A percentile compares a stretch with the other conserved stretches of the same genome.
These are phyloP conservation scores for Claviceps arundinis DNA, from an alignment of 2,329 filamentous ascomycete genomes.

Conservation along the genomic window DNA sequence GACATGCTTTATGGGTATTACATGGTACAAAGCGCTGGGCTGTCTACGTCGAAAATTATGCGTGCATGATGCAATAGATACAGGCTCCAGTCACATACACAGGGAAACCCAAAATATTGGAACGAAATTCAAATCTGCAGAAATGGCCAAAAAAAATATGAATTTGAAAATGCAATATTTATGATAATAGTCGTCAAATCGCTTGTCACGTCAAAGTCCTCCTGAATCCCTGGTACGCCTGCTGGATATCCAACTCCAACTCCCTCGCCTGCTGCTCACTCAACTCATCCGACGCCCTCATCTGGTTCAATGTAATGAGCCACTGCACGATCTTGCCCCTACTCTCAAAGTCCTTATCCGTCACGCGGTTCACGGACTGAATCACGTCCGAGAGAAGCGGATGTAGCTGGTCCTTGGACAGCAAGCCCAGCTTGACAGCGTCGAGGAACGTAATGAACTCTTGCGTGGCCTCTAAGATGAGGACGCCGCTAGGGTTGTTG, in stretches of 20 bases:
- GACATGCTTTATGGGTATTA: neutral
- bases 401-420: constrained; percentile 94
- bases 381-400: constrained; percentile 91
- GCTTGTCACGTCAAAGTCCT: constrained; percentile 49
- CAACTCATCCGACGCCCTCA: constrained; percentile 88
- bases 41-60: neutral
- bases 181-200: neutral
- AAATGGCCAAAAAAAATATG: neutral
- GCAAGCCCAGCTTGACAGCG: constrained; percentile 78
- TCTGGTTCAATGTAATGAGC: constrained; percentile 94
- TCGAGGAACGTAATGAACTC: constrained; percentile 98
- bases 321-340: constrained; percentile 97
- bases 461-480: constrained; percentile 85
- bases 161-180: neutral
- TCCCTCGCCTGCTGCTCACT: constrained; percentile 78
- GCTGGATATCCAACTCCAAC: constrained; percentile 83
- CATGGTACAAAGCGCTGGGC: neutral
- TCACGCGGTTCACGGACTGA: constrained; percentile 93
- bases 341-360: constrained; percentile 86
- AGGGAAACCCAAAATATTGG: neutral
- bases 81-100: neutral
- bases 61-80: neutral
- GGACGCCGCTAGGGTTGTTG: constrained; percentile 41
- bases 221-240: constrained; percentile 91
- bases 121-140: neutral